These are phyloP conservation scores for Calonectria fujianensis DNA, from an alignment of 2,329 filamentous ascomycete genomes.

Conservation along the genomic window DNA sequence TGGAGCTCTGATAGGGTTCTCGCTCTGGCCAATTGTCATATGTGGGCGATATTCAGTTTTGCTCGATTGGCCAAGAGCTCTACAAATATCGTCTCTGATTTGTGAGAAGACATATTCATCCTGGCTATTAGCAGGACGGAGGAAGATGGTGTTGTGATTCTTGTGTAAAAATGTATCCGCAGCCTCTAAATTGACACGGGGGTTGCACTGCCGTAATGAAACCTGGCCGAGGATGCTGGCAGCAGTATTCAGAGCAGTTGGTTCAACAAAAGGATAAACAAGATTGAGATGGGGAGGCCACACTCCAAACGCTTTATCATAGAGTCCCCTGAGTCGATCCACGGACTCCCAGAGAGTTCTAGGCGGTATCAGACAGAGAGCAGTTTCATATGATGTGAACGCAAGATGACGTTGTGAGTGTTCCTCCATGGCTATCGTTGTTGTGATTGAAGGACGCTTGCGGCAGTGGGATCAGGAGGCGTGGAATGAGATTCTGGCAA, in stretches of 20 bases:
- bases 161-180: conserved; percentile 70
- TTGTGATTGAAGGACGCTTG: background rate
- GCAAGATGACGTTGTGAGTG: conserved; percentile 23
- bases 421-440: conserved; percentile 39
- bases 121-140: conserved; percentile 54
- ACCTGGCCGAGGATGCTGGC: conserved; percentile 55
- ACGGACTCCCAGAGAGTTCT: conserved; percentile 66
- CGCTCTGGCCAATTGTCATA: conserved; percentile 77
- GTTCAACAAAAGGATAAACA: conserved; percentile 78
- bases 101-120: conserved; percentile 51
- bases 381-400: conserved; percentile 72
- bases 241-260: conserved; percentile 67
- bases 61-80: conserved; percentile 58
- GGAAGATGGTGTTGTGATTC: conserved; percentile 70
- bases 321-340: conserved; percentile 74
- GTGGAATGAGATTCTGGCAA: background rate
- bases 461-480: background rate
- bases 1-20: conserved; percentile 65
- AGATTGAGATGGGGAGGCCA: conserved; percentile 82
- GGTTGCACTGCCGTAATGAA: conserved; percentile 34
- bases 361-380: conserved; percentile 76
- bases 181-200: conserved; percentile 61
- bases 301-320: conserved; percentile 76
- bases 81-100: conserved; percentile 61
- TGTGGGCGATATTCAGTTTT: conserved; percentile 64